Conservation (phyloP, 805 yeast species). For the Kodamaea jinghongensis region DNA sequence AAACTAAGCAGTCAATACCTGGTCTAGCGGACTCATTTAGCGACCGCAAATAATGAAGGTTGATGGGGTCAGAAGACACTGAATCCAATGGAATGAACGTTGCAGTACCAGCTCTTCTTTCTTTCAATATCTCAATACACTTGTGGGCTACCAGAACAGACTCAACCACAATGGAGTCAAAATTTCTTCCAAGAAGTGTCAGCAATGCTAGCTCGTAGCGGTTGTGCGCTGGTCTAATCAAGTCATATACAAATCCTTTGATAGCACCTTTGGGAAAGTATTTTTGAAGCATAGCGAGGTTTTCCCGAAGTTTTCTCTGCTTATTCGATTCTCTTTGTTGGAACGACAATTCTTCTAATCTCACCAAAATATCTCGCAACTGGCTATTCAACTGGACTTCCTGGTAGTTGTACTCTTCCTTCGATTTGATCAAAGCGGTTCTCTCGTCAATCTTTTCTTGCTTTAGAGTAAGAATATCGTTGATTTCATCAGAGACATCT, state of each 20-base stretch:
- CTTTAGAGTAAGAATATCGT: slow-evolving; percentile 28
- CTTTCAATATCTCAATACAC: slow-evolving; percentile 77
- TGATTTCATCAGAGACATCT: slow-evolving; percentile 29
- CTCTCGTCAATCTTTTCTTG: slow-evolving; percentile 25
- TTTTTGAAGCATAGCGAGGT: slow-evolving; percentile 64
- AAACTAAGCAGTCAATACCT: slow-evolving; percentile 70
- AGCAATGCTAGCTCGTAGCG: slow-evolving; percentile 73
- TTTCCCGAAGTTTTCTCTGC: slow-evolving; percentile 70
- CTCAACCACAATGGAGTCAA: slow-evolving; percentile 85
- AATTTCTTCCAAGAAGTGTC: slow-evolving; percentile 72
- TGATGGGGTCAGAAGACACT: slow-evolving; percentile 51
- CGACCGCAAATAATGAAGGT: slow-evolving; percentile 54
- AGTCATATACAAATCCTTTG: slow-evolving; percentile 73
- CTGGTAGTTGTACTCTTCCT: slow-evolving; percentile 38
- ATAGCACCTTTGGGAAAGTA: slow-evolving; percentile 72
- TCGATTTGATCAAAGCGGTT: slow-evolving; percentile 28
- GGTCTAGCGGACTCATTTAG: slow-evolving; percentile 58
- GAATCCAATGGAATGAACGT: slow-evolving; percentile 87
- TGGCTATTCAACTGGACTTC: slow-evolving; percentile 64
- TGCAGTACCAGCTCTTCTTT: slow-evolving; percentile 80
- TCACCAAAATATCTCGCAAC: slow-evolving; percentile 55
- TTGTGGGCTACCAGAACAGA: slow-evolving; percentile 62
- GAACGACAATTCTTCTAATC: slow-evolving; percentile 71
- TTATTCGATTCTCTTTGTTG: slow-evolving; percentile 70
- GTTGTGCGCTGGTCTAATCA: slow-evolving; percentile 72